These are phyloP conservation scores for Sonneratia caseolaris DNA, from an alignment of 345 rosid species.

Conservation along the genomic window DNA sequence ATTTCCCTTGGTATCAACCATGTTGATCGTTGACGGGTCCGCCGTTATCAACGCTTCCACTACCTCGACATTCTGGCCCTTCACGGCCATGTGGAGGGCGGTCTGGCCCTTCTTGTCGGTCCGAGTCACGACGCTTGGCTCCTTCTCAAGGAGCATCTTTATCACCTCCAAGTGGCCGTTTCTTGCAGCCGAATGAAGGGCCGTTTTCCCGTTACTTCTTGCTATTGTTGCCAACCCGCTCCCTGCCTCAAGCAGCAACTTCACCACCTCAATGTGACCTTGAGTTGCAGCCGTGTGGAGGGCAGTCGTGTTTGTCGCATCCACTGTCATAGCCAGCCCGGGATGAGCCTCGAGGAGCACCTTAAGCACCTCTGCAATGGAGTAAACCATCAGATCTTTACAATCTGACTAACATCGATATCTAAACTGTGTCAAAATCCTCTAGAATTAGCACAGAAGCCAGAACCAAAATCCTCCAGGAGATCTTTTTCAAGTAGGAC, in stretches of 20 bases:
- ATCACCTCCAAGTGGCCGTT: conserved; percentile 77
- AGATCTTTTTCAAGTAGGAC: not conserved
- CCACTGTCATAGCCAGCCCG: conserved; percentile 91
- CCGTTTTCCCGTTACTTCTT: conserved; percentile 85
- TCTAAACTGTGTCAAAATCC: not conserved
- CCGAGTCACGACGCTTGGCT: conserved; percentile 50
- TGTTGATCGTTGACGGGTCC: conserved; percentile 46
- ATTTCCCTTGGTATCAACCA: conserved; percentile 73
- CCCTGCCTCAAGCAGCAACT: conserved; percentile 55
- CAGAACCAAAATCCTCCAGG: too few species aligned
- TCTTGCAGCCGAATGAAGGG: conserved; percentile 84
- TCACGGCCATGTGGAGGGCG: conserved; percentile 90
- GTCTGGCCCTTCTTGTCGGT: conserved; percentile 91
- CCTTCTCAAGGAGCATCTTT: conserved; percentile 47
- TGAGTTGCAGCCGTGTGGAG: conserved; percentile 86
- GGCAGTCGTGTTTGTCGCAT: conserved; percentile 75
- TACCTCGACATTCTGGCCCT: conserved; percentile 62
- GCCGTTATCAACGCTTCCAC: conserved; percentile 62
- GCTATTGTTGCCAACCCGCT: conserved; percentile 79
- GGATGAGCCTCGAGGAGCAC: conserved; percentile 67
- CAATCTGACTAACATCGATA: too few species aligned
- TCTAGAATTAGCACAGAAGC: not conserved
- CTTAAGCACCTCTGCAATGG: conserved; percentile 49
- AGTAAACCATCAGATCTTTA: not conserved
- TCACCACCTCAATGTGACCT: conserved; percentile 74